These are phyloP conservation scores for Phyllosticta capitalensis DNA, from an alignment of 2,329 filamentous ascomycete genomes.

Conservation along the genomic window DNA sequence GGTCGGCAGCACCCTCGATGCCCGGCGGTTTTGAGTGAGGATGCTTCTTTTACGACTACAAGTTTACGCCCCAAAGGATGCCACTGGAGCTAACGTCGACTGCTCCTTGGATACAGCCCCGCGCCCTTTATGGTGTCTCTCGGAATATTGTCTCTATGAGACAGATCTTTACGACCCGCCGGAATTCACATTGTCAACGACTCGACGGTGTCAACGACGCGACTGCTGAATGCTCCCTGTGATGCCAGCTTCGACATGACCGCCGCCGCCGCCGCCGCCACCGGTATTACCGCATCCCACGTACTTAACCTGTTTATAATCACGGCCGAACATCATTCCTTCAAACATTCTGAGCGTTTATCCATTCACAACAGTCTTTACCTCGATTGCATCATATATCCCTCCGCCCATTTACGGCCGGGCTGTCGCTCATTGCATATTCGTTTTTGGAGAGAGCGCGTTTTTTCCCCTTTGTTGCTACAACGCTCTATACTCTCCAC, in stretches of 20 bases:
- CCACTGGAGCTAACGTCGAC: constrained; percentile 3
- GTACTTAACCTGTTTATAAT: neutral
- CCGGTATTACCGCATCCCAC: neutral
- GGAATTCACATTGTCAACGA: neutral
- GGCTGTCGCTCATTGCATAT: neutral
- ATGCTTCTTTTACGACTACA: neutral
- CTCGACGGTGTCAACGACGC: neutral
- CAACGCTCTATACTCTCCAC: neutral
- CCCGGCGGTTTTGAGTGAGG: constrained; percentile 11
- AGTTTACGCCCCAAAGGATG: neutral
- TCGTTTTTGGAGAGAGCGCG: neutral
- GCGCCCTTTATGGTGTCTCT: constrained; percentile 6
- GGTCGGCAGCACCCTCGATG: constrained; percentile 3
- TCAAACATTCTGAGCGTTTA: neutral
- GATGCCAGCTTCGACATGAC: neutral
- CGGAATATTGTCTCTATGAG: constrained; percentile 5
- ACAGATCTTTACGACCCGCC: neutral
- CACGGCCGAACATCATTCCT: neutral
- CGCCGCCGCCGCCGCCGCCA: neutral
- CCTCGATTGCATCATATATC: neutral
- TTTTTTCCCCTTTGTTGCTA: neutral
- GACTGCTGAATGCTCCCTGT: neutral
- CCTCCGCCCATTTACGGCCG: neutral
- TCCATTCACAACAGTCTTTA: neutral
- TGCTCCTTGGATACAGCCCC: neutral